Percentiles rank a stretch among this genome's conserved stretches.
Evolutionary conservation across 2,329 filamentous ascomycete genomes (phyloP).

Genomic region (Bretziella fagacearum): DNA sequence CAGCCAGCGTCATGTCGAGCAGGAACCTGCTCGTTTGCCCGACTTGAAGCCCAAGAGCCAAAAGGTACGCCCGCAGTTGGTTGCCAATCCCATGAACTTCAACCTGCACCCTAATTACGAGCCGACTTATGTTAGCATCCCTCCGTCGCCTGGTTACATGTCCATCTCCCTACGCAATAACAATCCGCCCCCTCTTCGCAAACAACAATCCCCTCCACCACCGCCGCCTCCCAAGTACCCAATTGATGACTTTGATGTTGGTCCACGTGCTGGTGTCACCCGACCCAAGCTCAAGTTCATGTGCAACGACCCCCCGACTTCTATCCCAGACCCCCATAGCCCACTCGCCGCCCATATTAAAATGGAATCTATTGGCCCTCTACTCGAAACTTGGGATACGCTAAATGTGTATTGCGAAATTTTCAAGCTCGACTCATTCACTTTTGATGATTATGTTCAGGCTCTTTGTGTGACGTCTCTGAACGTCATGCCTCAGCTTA

Average conservation of each 20-base stretch:
- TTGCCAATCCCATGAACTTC: conserved; percentile 11
- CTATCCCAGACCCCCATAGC: conserved; percentile 13
- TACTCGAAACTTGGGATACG: conserved; percentile 90
- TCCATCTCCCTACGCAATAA: conserved; percentile 14
- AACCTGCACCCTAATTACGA: conserved; percentile 10
- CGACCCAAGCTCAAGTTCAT: conserved; percentile 67
- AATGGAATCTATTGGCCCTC: conserved; percentile 68
- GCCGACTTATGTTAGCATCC: conserved; percentile 13
- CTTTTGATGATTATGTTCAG: conserved; percentile 89
- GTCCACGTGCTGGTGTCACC: conserved; percentile 45
- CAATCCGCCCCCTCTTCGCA: conserved; percentile 25
- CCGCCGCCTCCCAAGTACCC: conserved; percentile 80
- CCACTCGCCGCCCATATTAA: conserved; percentile 30
- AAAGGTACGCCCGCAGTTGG: conserved; percentile 14
- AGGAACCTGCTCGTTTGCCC: conserved; percentile 42
- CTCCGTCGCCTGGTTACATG: conserved; percentile 10
- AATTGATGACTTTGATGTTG: conserved; percentile 79
- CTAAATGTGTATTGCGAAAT: conserved; percentile 96
- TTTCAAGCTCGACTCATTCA: conserved; percentile 89
- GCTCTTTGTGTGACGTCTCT: conserved; percentile 63
- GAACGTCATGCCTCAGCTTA: conserved; percentile 61
- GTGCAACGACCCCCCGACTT: conserved; percentile 43
- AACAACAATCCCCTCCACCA: conserved; percentile 32
- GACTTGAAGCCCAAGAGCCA: conserved; percentile 54
- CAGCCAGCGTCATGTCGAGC: conserved; percentile 21